Evolutionary conservation across 805 yeast species (phyloP), one percentile per base, ranked within the genome.

Genomic region (Saccharomycopsis javanensis): DNA sequence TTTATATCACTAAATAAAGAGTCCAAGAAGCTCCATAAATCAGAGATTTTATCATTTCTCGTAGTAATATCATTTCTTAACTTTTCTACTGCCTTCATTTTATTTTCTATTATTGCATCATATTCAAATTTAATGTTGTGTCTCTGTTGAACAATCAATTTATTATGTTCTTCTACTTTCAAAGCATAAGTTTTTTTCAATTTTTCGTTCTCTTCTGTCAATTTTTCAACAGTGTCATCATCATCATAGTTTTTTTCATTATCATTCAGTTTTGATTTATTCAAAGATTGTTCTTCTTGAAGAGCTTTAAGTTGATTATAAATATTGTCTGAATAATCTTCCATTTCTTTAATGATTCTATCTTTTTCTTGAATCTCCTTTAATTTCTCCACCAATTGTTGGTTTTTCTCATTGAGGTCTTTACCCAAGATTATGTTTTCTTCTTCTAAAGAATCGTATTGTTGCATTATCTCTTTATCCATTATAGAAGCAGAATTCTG

Each of bases 21-120:
- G 11, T 48, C 31, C 16, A 59, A 13, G 35, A 34, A 34, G n/a
- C 16, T 18, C 35, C 48, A 35, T 20, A 50, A 20, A 5, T 57
- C 51, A 6, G 16, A n/a, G 13, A 52, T 27, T 31, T 53, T 51
- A 30, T 58, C 50, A 35, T 48, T 58, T 25, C 27, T 35, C 16
- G 35, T n/a, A 25, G 16, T 46, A 13, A 46, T 16, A 15, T 42
- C 52, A 15, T 34, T 34, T 25, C 35, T 27, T 20, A 59, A 45
- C 18, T 50, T 50, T 34, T 56, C 52, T n/a, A 53, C 45, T 3
- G 55, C 59, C 5, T 54, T 55, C 52, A 59, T 55, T 30, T 59
- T 59, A 35, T 54, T 56, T 51, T 59, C 61, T 20, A 59, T 59
- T 33, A 59, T 59, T n/a, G 61, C 61, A 52, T 56, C 61, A 52